These are phyloP conservation scores for Aquilaria malaccensis DNA, from an alignment of 345 rosid species.

Conservation along the genomic window DNA sequence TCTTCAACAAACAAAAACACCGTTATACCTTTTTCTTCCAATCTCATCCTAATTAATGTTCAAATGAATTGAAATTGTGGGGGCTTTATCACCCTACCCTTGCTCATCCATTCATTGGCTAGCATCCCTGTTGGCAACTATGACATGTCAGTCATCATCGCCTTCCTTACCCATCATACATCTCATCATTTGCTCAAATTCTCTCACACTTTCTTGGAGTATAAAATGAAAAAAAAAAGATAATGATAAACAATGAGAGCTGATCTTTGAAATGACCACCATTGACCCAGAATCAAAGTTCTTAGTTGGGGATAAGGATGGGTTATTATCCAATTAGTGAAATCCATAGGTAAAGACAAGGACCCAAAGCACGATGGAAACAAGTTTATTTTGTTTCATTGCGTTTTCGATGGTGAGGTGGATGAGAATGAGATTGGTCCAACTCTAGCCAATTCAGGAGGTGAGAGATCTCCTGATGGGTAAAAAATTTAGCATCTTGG, in stretches of 20 bases:
- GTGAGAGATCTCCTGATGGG: conserved; percentile 37
- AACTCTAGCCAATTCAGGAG: conserved; percentile 26
- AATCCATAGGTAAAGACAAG: conserved; percentile 27
- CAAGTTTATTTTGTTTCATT: conserved; percentile 47
- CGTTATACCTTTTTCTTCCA: too few relatives aligned
- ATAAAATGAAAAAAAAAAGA: background rate
- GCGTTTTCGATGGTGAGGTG: conserved; percentile 46
- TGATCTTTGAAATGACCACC: conserved; percentile 57
- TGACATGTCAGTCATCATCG: too few relatives aligned
- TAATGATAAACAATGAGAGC: conserved; percentile 40
- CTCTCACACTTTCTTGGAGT: too few relatives aligned
- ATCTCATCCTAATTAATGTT: too few relatives aligned
- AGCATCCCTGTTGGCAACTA: too few relatives aligned
- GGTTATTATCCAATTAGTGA: conserved; percentile 32
- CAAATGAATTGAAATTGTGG: too few relatives aligned
- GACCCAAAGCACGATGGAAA: conserved; percentile 42
- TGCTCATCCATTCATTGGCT: too few relatives aligned
- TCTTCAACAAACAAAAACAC: too few relatives aligned
- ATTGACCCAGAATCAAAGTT: conserved; percentile 42
- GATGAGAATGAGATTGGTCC: conserved; percentile 36
- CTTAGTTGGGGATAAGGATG: conserved; percentile 50
- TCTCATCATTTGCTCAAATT: too few relatives aligned
- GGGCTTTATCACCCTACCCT: too few relatives aligned
- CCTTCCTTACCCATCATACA: too few relatives aligned
- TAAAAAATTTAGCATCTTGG: conserved; percentile 20